phyloP scores from a whole-genome alignment of 345 rosid genomes.

The Eucalyptus rudis region DNA sequence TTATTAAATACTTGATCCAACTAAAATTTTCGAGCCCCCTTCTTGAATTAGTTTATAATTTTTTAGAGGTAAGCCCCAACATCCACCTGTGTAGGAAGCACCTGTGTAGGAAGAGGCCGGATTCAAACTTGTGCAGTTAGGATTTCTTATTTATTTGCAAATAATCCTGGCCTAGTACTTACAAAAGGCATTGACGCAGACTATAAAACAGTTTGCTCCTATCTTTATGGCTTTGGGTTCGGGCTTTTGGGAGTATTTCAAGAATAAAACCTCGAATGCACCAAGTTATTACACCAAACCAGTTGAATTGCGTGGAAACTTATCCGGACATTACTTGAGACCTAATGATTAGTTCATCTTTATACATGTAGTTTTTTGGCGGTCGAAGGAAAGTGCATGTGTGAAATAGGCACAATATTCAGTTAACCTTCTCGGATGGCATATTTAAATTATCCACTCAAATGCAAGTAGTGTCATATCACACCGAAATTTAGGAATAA shows the following conservation, averaged over 20 bases:
- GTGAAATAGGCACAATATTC: not conserved
- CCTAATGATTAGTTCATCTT: not conserved
- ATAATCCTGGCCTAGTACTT: not conserved
- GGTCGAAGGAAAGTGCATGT: not conserved
- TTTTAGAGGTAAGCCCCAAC: not conserved
- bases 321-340: not conserved
- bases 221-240: not conserved
- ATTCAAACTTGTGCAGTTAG: not conserved
- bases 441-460: not conserved
- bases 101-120: not conserved
- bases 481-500: too few relatives aligned
- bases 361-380: not conserved
- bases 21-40: not conserved
- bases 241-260: fast-evolving
- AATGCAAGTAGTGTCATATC: not conserved
- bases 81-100: not conserved
- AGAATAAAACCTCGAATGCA: not conserved
- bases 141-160: not conserved
- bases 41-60: not conserved
- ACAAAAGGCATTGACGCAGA: not conserved
- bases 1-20: not conserved
- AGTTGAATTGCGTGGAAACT: not conserved
- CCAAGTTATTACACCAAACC: not conserved
- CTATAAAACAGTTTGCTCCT: not conserved
- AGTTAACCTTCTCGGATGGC: not conserved